These are phyloP conservation scores for Aspergillus mulundensis DNA, from an alignment of 495 filamentous ascomycete species.

Conservation along the genomic window DNA sequence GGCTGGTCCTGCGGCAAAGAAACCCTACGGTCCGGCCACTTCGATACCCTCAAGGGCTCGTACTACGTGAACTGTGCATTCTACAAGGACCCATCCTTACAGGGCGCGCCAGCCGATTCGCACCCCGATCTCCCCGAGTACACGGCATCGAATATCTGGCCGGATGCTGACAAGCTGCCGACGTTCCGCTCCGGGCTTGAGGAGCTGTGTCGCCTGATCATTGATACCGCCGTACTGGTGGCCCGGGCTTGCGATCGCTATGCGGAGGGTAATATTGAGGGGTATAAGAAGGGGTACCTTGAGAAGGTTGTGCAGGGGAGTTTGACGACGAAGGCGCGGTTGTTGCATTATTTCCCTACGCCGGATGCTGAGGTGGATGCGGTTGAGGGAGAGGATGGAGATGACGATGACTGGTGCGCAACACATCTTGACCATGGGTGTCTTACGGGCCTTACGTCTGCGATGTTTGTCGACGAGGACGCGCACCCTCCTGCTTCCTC, in stretches of 20 bases:
- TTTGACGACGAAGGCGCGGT: constrained; percentile 82
- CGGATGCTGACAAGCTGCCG: constrained; percentile 57
- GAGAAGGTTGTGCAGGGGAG: constrained; percentile 82
- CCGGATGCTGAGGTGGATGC: background rate
- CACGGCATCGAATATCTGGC: constrained; percentile 82
- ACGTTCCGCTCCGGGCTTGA: constrained; percentile 70
- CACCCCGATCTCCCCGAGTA: constrained; percentile 61
- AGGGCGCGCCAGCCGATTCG: constrained; percentile 56
- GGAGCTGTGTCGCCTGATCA: constrained; percentile 76
- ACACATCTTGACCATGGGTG: constrained; percentile 94
- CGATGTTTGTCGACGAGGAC: constrained; percentile 91
- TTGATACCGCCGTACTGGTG: constrained; percentile 83
- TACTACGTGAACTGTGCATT: constrained; percentile 97
- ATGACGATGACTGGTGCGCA: constrained; percentile 93
- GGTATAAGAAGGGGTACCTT: constrained; percentile 72
- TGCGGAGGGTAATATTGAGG: constrained; percentile 69
- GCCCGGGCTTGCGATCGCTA: constrained; percentile 84
- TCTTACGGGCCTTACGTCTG: constrained; percentile 86
- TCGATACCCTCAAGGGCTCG: constrained; percentile 91
- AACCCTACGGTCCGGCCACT: constrained; percentile 82
- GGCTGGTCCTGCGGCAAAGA: constrained; percentile 88
- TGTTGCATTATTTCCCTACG: constrained; percentile 84
- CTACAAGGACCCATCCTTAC: constrained; percentile 64
- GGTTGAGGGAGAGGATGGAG: constrained; percentile 37
- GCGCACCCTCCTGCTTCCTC: constrained; percentile 33